Conservation (phyloP, 768 basidiomycete species). For the Cystobasidium ongulense region DNA sequence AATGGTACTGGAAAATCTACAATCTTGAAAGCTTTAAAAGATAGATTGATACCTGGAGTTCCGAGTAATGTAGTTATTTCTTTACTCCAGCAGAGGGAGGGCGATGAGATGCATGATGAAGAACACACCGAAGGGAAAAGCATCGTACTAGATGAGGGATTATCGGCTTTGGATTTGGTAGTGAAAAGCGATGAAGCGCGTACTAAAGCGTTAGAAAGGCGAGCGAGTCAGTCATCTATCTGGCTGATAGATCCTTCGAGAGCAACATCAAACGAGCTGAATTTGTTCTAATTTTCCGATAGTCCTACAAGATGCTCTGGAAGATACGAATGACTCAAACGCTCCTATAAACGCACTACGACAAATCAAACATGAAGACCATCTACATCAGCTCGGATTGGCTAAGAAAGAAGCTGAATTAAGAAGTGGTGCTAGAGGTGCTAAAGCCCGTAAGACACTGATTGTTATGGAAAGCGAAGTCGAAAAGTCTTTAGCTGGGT, state of each 20-base stretch:
- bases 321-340: not conserved
- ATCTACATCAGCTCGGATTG: constrained; percentile 32
- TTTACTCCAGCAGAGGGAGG: constrained; percentile 12
- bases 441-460: constrained; percentile 51
- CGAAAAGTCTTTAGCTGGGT: constrained; percentile 44
- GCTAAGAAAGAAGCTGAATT: constrained; percentile 36
- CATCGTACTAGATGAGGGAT: not conserved
- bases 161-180: constrained; percentile 46
- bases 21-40: constrained; percentile 32
- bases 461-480: constrained; percentile 50
- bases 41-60: constrained; percentile 18
- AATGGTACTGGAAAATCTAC: constrained; percentile 54
- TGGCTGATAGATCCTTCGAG: not conserved
- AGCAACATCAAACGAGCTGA: not conserved
- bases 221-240: not conserved
- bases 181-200: constrained; percentile 49
- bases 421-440: constrained; percentile 43
- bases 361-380: constrained; percentile 8
- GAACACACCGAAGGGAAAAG: not conserved
- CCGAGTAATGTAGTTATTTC: not conserved
- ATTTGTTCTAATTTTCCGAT: not conserved
- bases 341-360: not conserved
- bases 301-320: constrained; percentile 12
- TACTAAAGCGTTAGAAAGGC: constrained; percentile 6
- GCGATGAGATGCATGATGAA: constrained; percentile 19